Conservation (phyloP, 768 basidiomycete genomes). For the Pleurotus djamor region DNA sequence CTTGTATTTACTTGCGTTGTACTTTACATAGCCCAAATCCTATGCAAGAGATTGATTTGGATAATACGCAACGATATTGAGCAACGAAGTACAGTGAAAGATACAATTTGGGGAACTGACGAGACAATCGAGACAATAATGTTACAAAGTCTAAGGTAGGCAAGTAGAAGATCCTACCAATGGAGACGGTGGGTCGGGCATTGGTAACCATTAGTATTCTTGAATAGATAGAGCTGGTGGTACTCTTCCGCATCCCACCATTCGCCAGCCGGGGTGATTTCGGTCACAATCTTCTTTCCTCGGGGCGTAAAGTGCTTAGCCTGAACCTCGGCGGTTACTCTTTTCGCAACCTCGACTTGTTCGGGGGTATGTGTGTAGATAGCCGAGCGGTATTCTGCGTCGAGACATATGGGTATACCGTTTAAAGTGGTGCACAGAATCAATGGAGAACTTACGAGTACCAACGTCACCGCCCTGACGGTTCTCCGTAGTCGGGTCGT, state of each 20-base stretch:
- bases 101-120: background rate
- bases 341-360: constrained; percentile 69
- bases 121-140: background rate
- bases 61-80: no score
- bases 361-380: constrained; percentile 81
- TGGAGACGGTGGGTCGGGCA: constrained; percentile 87
- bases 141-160: background rate
- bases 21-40: no score
- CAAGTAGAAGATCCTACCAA: constrained; percentile 52
- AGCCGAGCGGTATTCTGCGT: constrained; percentile 85
- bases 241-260: constrained; percentile 89
- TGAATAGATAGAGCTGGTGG: constrained; percentile 80
- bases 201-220: constrained; percentile 88
- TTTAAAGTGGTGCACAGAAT: background rate
- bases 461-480: constrained; percentile 77
- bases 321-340: constrained; percentile 82
- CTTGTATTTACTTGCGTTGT: background rate
- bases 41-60: no score
- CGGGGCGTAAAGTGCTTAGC: constrained; percentile 77
- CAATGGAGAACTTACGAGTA: constrained; percentile 53
- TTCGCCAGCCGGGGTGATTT: constrained; percentile 60
- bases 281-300: constrained; percentile 74
- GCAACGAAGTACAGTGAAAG: background rate
- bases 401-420: background rate
- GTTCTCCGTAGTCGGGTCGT: constrained; percentile 87